A percentile compares a stretch with the other conserved stretches of the same genome.
Evolutionary conservation across 345 rosid species (phyloP).

Genomic region (Angophora floribunda): DNA sequence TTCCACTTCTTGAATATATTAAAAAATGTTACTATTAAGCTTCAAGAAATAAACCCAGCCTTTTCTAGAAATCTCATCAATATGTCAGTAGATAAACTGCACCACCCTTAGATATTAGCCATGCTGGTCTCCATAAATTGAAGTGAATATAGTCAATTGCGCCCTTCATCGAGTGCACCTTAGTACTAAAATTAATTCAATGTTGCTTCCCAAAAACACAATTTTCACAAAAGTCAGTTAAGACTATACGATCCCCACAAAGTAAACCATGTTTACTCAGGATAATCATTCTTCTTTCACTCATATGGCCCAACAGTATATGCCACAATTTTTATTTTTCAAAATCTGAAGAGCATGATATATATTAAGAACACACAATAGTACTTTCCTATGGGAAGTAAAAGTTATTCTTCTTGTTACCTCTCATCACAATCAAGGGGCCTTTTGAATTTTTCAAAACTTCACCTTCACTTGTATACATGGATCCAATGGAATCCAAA

Average conservation of each 20-base stretch:
- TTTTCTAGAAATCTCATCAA: background rate
- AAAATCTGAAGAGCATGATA: background rate
- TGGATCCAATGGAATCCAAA: too few species aligned
- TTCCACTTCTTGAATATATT: background rate
- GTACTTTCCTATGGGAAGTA: fast-evolving
- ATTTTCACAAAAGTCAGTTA: background rate
- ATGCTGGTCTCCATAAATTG: fast-evolving
- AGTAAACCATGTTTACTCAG: background rate
- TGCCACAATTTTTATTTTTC: background rate
- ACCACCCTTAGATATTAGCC: background rate
- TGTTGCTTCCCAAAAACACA: background rate
- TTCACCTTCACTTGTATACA: too few species aligned
- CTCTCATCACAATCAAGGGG: background rate
- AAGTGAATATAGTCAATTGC: background rate
- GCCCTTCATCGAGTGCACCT: background rate
- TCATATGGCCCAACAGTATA: background rate
- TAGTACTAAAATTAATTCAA: background rate
- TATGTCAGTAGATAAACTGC: background rate
- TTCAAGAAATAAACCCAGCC: background rate
- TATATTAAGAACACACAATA: background rate
- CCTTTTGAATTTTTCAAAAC: too few species aligned
- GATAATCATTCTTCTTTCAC: background rate
- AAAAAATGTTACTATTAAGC: too few species aligned
- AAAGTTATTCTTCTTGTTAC: background rate
- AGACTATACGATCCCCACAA: background rate